These are phyloP conservation scores for Fraxinus floribunda DNA, from an alignment of 305 asterid species.

Conservation along the genomic window DNA sequence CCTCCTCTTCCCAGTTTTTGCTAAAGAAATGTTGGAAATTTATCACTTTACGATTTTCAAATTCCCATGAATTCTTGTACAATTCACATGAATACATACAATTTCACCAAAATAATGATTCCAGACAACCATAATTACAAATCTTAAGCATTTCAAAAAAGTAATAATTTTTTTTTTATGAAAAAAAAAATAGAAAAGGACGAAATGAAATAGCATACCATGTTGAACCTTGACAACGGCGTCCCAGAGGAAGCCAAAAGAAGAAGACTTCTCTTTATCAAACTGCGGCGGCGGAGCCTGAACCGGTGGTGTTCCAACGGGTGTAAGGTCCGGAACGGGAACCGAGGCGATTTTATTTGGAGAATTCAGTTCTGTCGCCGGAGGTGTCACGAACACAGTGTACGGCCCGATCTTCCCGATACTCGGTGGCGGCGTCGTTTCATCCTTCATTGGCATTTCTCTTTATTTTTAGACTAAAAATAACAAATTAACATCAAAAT, in stretches of 20 bases:
- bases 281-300: slow-evolving; percentile 63
- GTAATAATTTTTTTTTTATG: background rate
- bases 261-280: slow-evolving; percentile 42
- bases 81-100: background rate
- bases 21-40: background rate
- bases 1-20: background rate
- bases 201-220: slow-evolving; percentile 38
- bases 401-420: slow-evolving; percentile 99
- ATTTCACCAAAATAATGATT: background rate
- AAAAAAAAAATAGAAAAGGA: background rate
- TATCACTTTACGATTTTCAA: background rate
- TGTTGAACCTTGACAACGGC: slow-evolving; percentile 58
- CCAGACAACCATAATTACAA: background rate
- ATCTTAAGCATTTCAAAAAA: background rate
- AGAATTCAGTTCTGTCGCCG: slow-evolving; percentile 47
- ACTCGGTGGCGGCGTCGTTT: slow-evolving; percentile 79
- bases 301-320: slow-evolving; percentile 38
- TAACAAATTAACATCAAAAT: background rate
- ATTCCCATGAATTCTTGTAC: background rate
- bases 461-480: background rate
- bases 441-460: slow-evolving; percentile 56
- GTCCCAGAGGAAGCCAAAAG: slow-evolving; percentile 53
- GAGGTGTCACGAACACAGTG: slow-evolving; percentile 96
- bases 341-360: slow-evolving; percentile 34
- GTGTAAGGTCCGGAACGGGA: slow-evolving; percentile 30